These are phyloP conservation scores for Coemansia sp. DNA, from an alignment of 192 early-diverging fungal species.

Conservation along the genomic window DNA sequence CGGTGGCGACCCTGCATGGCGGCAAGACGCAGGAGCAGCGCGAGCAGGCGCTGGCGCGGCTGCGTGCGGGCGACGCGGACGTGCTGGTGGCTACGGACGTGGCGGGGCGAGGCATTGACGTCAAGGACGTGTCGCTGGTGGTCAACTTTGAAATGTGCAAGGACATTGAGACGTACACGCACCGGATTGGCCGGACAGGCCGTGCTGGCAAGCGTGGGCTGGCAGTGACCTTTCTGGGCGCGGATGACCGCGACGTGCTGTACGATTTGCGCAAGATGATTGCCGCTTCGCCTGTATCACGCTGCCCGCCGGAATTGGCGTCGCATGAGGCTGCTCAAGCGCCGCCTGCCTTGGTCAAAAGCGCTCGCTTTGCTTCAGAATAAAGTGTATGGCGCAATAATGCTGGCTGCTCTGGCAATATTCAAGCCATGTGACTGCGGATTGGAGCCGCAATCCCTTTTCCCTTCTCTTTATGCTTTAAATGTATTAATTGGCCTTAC, in stretches of 20 bases:
- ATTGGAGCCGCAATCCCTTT: not conserved
- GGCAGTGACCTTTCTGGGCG: conserved; percentile 82
- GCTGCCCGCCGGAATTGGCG: conserved; percentile 80
- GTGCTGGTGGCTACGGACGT: conserved; percentile 98
- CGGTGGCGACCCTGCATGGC: conserved; percentile 83
- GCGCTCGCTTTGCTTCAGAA: conserved; percentile 1
- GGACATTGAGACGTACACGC: conserved; percentile 97
- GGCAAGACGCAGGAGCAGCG: conserved; percentile 98
- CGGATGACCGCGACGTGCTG: conserved; percentile 82
- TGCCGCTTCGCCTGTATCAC: conserved; percentile 71
- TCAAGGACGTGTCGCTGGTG: conserved; percentile 95
- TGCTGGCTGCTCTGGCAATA: too few species aligned
- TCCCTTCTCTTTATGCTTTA: not conserved
- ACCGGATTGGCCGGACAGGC: conserved; percentile 97
- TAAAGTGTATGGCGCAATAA: not conserved
- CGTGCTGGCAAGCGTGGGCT: conserved; percentile 91
- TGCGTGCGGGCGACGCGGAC: conserved; percentile 79
- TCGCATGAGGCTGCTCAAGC: conserved; percentile 82
- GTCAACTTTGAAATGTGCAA: conserved; percentile 99
- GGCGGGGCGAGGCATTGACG: conserved; percentile 97
- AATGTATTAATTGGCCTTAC: too few species aligned
- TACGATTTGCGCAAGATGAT: conserved; percentile 74
- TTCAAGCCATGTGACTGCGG: too few species aligned
- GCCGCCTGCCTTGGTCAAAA: conserved; percentile 51
- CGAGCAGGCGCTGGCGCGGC: conserved; percentile 76